Evolutionary conservation across 2,329 filamentous ascomycete species (phyloP).

Genomic region (Triangularia setosa): DNA sequence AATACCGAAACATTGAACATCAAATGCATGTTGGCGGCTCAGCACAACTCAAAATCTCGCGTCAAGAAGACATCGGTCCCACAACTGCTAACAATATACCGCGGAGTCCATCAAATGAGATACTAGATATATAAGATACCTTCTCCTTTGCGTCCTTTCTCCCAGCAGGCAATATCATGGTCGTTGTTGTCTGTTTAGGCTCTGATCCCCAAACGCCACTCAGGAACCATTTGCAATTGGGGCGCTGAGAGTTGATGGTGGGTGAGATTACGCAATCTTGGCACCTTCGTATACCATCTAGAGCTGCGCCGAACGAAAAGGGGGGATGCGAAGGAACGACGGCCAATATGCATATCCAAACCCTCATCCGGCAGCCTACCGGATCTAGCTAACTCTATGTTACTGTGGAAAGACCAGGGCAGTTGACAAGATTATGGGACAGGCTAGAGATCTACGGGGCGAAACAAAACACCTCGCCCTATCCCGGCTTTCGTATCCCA

Average conservation of each 20-base stretch:
- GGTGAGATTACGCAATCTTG: not conserved
- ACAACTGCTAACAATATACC: not conserved
- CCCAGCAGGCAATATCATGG: not conserved
- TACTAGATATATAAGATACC: too few species aligned
- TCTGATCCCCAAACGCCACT: not conserved
- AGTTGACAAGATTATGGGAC: not conserved
- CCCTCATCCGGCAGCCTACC: too few species aligned
- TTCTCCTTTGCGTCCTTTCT: too few species aligned
- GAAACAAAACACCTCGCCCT: not conserved
- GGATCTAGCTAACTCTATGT: too few species aligned
- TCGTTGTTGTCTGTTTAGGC: not conserved
- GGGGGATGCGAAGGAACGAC: not conserved
- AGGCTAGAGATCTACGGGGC: not conserved
- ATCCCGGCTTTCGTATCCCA: not conserved
- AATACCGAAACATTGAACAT: not conserved
- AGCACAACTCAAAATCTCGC: not conserved
- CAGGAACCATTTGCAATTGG: not conserved
- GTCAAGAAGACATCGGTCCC: not conserved
- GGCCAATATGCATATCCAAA: not conserved
- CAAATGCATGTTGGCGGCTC: not conserved
- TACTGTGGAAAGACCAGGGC: too few species aligned
- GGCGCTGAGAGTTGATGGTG: not conserved
- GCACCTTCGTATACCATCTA: not conserved
- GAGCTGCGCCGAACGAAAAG: not conserved
- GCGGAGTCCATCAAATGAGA: not conserved